A percentile compares a stretch with the other conserved stretches of the same genome.
phyloP scores from a whole-genome alignment of 2,329 filamentous ascomycete genomes.

The Zarea fungicola region DNA sequence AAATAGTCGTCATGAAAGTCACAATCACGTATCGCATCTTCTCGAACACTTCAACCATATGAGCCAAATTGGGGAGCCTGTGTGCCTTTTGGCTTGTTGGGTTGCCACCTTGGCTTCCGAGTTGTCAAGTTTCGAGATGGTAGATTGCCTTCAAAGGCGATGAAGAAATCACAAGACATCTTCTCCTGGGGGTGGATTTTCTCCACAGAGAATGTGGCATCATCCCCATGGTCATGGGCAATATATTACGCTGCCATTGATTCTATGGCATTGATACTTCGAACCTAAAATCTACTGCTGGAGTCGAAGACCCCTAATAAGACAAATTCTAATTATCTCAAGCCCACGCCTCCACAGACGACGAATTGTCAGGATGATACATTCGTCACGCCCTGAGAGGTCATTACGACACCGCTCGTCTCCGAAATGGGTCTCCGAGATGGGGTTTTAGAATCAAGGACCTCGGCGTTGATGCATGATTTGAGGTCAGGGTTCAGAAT shows the following conservation, averaged over 20 bases:
- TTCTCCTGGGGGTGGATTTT: not conserved
- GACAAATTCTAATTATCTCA: not conserved
- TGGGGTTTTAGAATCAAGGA: constrained; percentile 9
- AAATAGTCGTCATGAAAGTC: not conserved
- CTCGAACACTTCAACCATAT: constrained; percentile 22
- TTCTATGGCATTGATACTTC: not conserved
- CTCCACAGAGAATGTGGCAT: constrained; percentile 7
- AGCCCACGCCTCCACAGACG: not conserved
- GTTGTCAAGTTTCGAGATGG: not conserved
- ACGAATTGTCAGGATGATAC: not conserved
- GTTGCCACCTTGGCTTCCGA: not conserved
- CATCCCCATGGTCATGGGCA: not conserved
- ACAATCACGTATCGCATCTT: constrained; percentile 14
- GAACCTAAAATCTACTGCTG: constrained; percentile 7
- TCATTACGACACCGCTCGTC: constrained; percentile 3
- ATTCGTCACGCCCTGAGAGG: not conserved
- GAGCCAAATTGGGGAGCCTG: constrained; percentile 27
- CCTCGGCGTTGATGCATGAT: constrained; percentile 4
- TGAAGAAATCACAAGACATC: not conserved
- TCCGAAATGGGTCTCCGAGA: not conserved
- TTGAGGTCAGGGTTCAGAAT: not conserved
- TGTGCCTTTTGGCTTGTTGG: constrained; percentile 17
- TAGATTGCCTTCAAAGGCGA: not conserved
- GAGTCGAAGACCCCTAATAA: not conserved
- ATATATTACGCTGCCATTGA: not conserved